phyloP scores from a whole-genome alignment of 139 green algal species.

The Tetraselmis chui region DNA sequence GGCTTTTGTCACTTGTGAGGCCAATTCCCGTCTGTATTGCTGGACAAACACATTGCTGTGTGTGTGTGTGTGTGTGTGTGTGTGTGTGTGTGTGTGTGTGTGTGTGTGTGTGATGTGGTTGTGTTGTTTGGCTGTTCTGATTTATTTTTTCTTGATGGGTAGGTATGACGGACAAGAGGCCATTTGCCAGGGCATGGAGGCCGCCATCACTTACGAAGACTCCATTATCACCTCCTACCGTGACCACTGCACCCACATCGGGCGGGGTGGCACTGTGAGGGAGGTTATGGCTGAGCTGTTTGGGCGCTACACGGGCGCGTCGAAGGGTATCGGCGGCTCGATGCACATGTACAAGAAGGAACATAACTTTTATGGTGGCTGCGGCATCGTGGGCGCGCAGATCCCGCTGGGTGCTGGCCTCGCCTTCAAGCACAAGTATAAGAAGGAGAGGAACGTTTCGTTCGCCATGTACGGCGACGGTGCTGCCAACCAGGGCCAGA shows the following conservation, averaged over 20 bases:
- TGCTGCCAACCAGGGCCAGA: constrained; percentile 92
- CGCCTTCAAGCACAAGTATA: constrained; percentile 88
- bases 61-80: too few species aligned
- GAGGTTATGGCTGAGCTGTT: constrained; percentile 94
- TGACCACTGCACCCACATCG: constrained; percentile 93
- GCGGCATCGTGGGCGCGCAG: constrained; percentile 95
- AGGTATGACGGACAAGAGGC: constrained; percentile 98
- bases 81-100: too few species aligned
- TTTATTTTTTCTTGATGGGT: too few species aligned
- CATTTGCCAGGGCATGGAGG: constrained; percentile 88
- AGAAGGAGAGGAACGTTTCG: constrained; percentile 65
- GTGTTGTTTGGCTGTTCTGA: too few species aligned
- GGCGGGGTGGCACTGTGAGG: constrained; percentile 75
- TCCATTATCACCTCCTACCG: constrained; percentile 96
- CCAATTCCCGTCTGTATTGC: too few species aligned
- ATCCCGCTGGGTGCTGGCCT: constrained; percentile 87
- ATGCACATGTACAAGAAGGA: constrained; percentile 92
- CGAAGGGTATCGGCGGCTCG: constrained; percentile 80
- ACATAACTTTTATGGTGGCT: constrained; percentile 94
- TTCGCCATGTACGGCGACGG: constrained; percentile 86
- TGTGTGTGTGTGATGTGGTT: too few species aligned
- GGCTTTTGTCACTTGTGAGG: constrained; percentile 96
- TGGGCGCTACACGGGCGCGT: constrained; percentile 63
- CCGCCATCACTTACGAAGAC: constrained; percentile 73
- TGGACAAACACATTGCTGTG: too few species aligned